phyloP scores from a whole-genome alignment of 2,329 filamentous ascomycete species.

The Diplodia scrobiculata region DNA sequence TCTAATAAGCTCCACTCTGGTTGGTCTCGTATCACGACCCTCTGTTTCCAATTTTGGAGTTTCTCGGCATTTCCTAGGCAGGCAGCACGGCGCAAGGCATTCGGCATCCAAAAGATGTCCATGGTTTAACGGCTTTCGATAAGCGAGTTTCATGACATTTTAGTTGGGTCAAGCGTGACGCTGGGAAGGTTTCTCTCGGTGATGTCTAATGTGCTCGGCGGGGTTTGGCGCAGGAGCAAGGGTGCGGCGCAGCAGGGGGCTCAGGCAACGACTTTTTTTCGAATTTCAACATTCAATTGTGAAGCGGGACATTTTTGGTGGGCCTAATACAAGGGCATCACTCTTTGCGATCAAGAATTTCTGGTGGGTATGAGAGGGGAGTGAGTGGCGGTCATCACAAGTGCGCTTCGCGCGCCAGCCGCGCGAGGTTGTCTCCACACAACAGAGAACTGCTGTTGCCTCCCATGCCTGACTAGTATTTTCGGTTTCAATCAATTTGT shows the following conservation, averaged over 20 bases:
- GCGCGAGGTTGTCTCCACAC: not conserved
- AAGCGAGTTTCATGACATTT: not conserved
- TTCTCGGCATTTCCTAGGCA: constrained; percentile 19
- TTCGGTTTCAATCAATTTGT: not conserved
- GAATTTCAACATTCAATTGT: not conserved
- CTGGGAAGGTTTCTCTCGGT: not conserved
- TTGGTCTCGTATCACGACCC: not conserved
- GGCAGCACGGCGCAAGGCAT: constrained; percentile 11
- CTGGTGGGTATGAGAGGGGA: not conserved
- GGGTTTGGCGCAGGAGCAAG: constrained; percentile 3
- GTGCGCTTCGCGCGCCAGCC: not conserved
- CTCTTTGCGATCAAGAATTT: not conserved
- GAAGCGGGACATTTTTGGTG: not conserved
- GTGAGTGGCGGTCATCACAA: not conserved
- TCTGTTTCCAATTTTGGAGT: constrained; percentile 2
- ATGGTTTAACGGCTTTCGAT: constrained; percentile 5
- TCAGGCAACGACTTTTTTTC: constrained; percentile 1
- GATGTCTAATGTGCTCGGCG: not conserved
- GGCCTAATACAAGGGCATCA: not conserved
- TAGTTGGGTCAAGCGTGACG: constrained; percentile 1
- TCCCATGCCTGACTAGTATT: not conserved
- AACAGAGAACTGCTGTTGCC: not conserved
- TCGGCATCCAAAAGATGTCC: not conserved
- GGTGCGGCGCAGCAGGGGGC: constrained; percentile 10
- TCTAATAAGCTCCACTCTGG: not conserved